A percentile compares a stretch with the other conserved stretches of the same genome.
Evolutionary conservation across 768 basidiomycete genomes (phyloP).

Genomic region (Dentipellis fragilis): DNA sequence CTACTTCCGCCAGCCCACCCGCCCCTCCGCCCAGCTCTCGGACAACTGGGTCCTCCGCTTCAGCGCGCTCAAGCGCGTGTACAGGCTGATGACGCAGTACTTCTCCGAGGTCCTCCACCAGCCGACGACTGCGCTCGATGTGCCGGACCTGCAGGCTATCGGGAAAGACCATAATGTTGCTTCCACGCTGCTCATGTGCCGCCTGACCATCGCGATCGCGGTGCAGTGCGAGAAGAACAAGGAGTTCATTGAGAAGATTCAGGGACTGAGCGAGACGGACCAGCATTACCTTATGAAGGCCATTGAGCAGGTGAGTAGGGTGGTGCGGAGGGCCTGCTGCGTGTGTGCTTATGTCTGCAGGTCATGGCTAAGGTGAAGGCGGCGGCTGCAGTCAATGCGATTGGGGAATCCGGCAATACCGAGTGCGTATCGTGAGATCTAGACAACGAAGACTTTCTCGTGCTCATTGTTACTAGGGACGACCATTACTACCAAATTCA

Average conservation of each 20-base stretch:
- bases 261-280: conserved; percentile 68
- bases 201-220: conserved; percentile 74
- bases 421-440: conserved; percentile 47
- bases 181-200: conserved; percentile 67
- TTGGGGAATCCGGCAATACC: conserved; percentile 59
- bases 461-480: conserved; percentile 39
- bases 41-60: conserved; percentile 91
- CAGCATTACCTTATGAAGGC: conserved; percentile 90
- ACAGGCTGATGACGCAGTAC: conserved; percentile 83
- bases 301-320: conserved; percentile 69
- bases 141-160: conserved; percentile 80
- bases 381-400: conserved; percentile 35
- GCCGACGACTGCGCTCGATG: conserved; percentile 66
- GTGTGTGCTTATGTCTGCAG: conserved; percentile 24
- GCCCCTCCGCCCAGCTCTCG: conserved; percentile 49
- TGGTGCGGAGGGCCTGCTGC: not conserved
- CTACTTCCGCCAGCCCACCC: conserved; percentile 61
- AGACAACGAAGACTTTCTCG: not conserved
- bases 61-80: conserved; percentile 72
- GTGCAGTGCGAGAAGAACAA: conserved; percentile 87
- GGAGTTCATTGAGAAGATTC: conserved; percentile 83
- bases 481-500: conserved; percentile 86
- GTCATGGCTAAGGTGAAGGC: conserved; percentile 64
- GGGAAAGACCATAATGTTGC: conserved; percentile 63
- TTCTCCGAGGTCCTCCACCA: conserved; percentile 77